Evolutionary conservation across 1,139 yeast genomes (phyloP), one percentile per base, ranked within the genome.

Genomic region (Taphrina deformans): DNA sequence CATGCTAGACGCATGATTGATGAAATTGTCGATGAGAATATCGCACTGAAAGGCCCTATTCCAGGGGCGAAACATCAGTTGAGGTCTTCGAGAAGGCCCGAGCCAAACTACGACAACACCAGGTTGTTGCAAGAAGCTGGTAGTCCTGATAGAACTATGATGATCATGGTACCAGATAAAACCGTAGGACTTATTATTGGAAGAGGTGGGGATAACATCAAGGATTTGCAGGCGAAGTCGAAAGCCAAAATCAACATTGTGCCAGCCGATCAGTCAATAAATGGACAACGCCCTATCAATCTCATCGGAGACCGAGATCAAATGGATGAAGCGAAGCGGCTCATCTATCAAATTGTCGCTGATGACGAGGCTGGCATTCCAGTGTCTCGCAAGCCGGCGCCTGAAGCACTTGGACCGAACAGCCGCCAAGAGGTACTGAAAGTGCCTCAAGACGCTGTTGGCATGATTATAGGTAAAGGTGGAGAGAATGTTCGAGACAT

Each of bases 141-240:
- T 27, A 56, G 44, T 18, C 61, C 62, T 5, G 66, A 63, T 16
- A 38, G 62, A n/a, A 50, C 61, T n/a, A 51, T 50, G 45, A 50
- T 51, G 51, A 58, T 64, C 58, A 46, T 56, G 29, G 67, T 68
- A 9, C 70, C 70, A 6, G 67, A 68, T 45, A 65, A 66, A 24
- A 51, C 67, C 14, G 69, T 68, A 3, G 70, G 70, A 2, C 62
- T 68, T 40, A 58, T 68, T 18, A 69, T 69, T 55, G 70, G 69
- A 5, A 62, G 68, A 10, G 69, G 70, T 16, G 70, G 70, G n/a
- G 70, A 69, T 16, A 67, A 67, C 23, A 69, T 69, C 58, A 66
- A 67, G n/a, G 69, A 67, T 18, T 31, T 68, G 18, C 68, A 67
- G 29, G 62, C 62, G 16, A 38, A 58, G 5, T 58, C 69, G 16